Conservation (phyloP, 208 protist genomes). For the Crithidia thermophila region DNA sequence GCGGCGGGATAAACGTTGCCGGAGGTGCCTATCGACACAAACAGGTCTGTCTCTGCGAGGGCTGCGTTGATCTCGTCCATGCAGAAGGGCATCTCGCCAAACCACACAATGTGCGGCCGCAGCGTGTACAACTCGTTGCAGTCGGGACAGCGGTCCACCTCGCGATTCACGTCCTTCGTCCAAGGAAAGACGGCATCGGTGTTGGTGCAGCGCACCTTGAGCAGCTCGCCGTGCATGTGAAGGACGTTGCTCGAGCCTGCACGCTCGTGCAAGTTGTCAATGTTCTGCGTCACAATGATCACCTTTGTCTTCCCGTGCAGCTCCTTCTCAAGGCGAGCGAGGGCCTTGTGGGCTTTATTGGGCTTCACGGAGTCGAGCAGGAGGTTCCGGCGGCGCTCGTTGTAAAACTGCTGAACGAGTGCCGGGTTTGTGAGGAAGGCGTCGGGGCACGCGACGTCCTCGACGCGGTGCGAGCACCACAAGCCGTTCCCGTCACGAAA, state of each 20-base stretch:
- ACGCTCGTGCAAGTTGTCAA: conserved; percentile 80
- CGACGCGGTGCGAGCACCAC: conserved; percentile 76
- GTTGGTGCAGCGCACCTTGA: conserved; percentile 60
- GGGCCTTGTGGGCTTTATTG: conserved; percentile 57
- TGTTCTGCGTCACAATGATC: conserved; percentile 73
- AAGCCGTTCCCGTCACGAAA: conserved; percentile 66
- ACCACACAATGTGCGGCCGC: conserved; percentile 87
- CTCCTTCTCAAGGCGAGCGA: conserved; percentile 53
- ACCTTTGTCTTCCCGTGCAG: conserved; percentile 37
- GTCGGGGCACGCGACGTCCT: conserved; percentile 64
- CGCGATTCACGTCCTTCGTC: conserved; percentile 33
- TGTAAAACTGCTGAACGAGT: conserved; percentile 75
- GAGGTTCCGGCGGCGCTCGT: conserved; percentile 49
- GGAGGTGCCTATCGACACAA: conserved; percentile 75
- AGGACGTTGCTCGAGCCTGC: conserved; percentile 61
- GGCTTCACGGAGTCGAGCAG: conserved; percentile 38
- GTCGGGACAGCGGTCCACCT: conserved; percentile 45
- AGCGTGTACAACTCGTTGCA: conserved; percentile 53
- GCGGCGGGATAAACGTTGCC: conserved; percentile 81
- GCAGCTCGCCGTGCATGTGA: conserved; percentile 86
- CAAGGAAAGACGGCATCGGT: conserved; percentile 43
- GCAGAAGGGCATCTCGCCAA: conserved; percentile 74
- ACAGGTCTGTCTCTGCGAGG: conserved; percentile 55
- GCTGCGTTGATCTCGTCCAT: conserved; percentile 56
- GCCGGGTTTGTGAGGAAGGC: conserved; percentile 49